Base-by-base conservation (phyloP, 1,284 basidiomycete species). In the Cystobasidium pallidum region DNA sequence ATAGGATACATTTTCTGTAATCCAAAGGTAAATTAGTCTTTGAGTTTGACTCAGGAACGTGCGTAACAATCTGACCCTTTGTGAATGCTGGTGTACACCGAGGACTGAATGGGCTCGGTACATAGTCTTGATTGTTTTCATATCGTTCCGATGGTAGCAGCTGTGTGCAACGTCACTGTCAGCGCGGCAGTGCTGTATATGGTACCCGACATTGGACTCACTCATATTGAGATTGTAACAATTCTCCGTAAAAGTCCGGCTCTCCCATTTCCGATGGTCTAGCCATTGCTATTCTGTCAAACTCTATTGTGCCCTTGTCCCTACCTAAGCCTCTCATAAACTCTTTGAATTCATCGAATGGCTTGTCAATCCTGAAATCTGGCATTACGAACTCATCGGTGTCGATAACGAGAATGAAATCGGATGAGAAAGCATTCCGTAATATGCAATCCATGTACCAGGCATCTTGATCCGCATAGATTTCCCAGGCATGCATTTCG, bases 401-500 rank as follows among this genome's bases (percentile, higher is more conserved):
- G 28, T 68, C 66, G 28, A 68, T 41, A 13, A 68, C 41, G 26
- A 68, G 55, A 13, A 68, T 57, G 41, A 68, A 68, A n/a, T 68
- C 66, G 30, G 66, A 58, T 26, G 66, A 58, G 55, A 68, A 55
- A 24, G 54, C 54, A 49, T 68, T 57, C 3, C 54, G 36, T 24
- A 59, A 13, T 39, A 68, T 59, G 55, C 66, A 68, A n/a, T 68
- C 66, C 54, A 58, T 68, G 28, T 68, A 68, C 66, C 66, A 68
- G 15, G 55, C 66, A 59, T 68, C 66, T 43, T 68, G 66, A 49
- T 68, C 66, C n/a, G 30, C 51, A 39, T 66, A 66, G 6, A 64
- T 64, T 28, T 64, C 64, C 54, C 52, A 68, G 17, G 8, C 28
- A 32, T 68, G 34, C 41, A 68, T 57, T 17, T 36, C 17, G 55